Percentiles rank a stretch among this genome's conserved stretches.
Conservation (phyloP, 768 basidiomycete genomes). For the Auricularia heimuer region DNA sequence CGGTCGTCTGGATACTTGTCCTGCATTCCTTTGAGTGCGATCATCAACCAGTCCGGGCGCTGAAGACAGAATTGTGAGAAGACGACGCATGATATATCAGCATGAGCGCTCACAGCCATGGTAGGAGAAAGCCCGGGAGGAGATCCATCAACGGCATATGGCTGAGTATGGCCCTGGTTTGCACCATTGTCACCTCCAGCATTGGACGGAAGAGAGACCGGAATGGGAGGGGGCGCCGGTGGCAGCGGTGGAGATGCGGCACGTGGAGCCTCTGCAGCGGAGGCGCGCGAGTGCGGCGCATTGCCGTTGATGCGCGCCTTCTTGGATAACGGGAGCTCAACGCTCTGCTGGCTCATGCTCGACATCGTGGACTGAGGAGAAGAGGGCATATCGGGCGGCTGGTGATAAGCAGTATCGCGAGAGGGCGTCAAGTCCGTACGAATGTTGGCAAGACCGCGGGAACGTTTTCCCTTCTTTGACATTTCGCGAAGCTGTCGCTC, state of each 20-base stretch:
- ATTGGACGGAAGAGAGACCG: conserved; percentile 3
- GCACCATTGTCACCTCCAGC: background rate
- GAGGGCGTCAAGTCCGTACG: conserved; percentile 24
- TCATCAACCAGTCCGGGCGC: conserved; percentile 64
- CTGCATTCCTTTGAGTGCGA: conserved; percentile 59
- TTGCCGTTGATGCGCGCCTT: background rate
- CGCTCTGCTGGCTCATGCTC: background rate
- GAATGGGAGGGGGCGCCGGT: conserved; percentile 4
- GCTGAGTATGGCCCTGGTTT: background rate
- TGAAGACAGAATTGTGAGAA: conserved; percentile 12
- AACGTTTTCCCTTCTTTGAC: conserved; percentile 22
- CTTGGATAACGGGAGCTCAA: conserved; percentile 14
- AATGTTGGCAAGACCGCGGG: conserved; percentile 14
- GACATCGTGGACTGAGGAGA: conserved; percentile 2
- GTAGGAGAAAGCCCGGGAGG: background rate
- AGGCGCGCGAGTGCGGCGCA: background rate
- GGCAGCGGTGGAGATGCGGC: background rate
- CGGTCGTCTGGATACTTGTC: conserved; percentile 68
- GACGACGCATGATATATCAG: too few relatives aligned
- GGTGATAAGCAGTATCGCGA: background rate
- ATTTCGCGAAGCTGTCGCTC: conserved; percentile 40
- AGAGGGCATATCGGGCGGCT: background rate
- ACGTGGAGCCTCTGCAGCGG: background rate
- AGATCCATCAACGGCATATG: background rate
- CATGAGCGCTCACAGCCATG: background rate